phyloP scores from a whole-genome alignment of 176 grass and related monocot genomes.

The Hordeum vulgare region DNA sequence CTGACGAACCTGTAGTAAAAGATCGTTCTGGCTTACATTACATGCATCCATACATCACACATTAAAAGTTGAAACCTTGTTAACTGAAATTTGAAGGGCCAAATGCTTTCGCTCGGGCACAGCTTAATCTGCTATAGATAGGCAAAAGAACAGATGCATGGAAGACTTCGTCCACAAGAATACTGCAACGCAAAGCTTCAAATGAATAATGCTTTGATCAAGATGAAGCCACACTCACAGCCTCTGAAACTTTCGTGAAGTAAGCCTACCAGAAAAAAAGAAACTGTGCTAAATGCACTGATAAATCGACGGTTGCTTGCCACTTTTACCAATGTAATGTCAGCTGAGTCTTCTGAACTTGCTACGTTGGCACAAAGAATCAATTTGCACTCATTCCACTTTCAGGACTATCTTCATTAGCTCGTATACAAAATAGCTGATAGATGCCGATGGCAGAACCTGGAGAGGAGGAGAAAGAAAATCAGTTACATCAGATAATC shows the following conservation, averaged over 20 bases:
- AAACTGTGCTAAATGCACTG: background rate
- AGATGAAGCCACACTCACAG: background rate
- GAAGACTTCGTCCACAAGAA: constrained; percentile 4
- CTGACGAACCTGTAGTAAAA: background rate
- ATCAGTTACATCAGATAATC: background rate
- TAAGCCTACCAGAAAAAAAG: constrained; percentile 19
- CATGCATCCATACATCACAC: constrained; percentile 11
- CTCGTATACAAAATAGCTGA: constrained; percentile 96
- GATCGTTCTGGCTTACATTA: background rate
- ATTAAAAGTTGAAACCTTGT: background rate
- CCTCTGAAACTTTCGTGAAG: constrained; percentile 4
- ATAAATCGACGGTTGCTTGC: background rate
- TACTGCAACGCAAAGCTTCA: constrained; percentile 6
- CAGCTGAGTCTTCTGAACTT: constrained; percentile 3
- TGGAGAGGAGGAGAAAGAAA: constrained; percentile 30
- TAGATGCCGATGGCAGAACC: constrained; percentile 93
- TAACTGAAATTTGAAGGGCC: background rate
- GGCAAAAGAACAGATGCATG: background rate
- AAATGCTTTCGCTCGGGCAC: background rate
- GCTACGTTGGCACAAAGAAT: constrained; percentile 6
- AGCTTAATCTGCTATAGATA: background rate
- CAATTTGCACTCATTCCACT: constrained; percentile 65
- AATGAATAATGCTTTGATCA: background rate
- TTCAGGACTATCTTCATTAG: constrained; percentile 97
- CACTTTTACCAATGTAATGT: background rate